These are phyloP conservation scores for Cladophialophora immunda DNA, from an alignment of 2,329 filamentous ascomycete species.

Conservation along the genomic window DNA sequence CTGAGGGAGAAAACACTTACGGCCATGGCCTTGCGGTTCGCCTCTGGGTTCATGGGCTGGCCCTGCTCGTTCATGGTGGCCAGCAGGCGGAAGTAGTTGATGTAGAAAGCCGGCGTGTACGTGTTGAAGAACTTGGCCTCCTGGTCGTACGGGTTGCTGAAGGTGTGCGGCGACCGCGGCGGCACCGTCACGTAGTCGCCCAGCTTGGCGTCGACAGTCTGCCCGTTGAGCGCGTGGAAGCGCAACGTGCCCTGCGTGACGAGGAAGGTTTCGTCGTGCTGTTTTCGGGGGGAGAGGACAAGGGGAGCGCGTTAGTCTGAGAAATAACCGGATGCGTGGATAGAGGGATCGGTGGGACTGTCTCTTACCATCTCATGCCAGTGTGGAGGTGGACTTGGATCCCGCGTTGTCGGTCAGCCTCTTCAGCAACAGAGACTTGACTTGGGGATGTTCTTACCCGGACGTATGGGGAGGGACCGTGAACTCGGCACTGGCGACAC, in stretches of 20 bases:
- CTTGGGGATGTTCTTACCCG: too few species aligned
- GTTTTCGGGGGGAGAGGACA: slow-evolving; percentile 47
- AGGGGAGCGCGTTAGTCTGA: not conserved
- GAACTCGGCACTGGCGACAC: slow-evolving; percentile 35
- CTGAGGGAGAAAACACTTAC: slow-evolving; percentile 24
- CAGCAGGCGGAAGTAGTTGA: slow-evolving; percentile 66
- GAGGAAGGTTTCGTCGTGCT: slow-evolving; percentile 68
- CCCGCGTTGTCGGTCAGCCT: not conserved
- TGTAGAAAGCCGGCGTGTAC: slow-evolving; percentile 65
- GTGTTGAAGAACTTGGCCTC: slow-evolving; percentile 67
- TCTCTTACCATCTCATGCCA: slow-evolving; percentile 39
- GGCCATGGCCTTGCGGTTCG: slow-evolving; percentile 39
- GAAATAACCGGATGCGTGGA: not conserved
- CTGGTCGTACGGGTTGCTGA: slow-evolving; percentile 63
- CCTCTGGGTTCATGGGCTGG: slow-evolving; percentile 44
- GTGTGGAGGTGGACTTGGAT: slow-evolving; percentile 36
- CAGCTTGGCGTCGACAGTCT: slow-evolving; percentile 36
- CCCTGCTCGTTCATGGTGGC: slow-evolving; percentile 55
- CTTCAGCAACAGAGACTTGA: slow-evolving; percentile 13
- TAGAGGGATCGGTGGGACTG: not conserved
- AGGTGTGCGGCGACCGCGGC: slow-evolving; percentile 63
- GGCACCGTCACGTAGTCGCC: slow-evolving; percentile 64
- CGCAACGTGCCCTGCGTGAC: slow-evolving; percentile 50
- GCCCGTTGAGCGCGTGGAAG: slow-evolving; percentile 39
- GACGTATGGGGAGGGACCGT: slow-evolving; percentile 39